A percentile compares a stretch with the other conserved stretches of the same genome.
Conservation (phyloP, 2,329 filamentous ascomycete species). For the Fusarium sp. region DNA sequence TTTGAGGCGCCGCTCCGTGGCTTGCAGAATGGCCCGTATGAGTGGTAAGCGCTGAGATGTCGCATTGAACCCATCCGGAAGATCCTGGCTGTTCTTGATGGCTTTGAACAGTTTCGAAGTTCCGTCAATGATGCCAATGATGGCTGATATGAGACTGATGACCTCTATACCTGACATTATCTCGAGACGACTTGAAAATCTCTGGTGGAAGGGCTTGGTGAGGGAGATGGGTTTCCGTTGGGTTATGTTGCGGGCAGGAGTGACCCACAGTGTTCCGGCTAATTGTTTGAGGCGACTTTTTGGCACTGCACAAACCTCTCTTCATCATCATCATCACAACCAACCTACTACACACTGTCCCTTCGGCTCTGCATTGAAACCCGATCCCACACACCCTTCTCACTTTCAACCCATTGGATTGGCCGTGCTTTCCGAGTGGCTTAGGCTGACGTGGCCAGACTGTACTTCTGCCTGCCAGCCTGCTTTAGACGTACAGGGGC, state of each 20-base stretch:
- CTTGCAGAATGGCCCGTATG: not conserved
- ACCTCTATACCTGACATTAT: not conserved
- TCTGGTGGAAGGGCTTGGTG: not conserved
- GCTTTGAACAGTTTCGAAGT: not conserved
- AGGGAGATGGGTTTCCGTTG: not conserved
- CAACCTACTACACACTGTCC: no score
- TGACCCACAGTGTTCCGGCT: no score
- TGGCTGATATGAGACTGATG: not conserved
- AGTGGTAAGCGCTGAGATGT: not conserved
- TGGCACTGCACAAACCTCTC: no score
- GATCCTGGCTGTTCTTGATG: not conserved
- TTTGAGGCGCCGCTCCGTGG: not conserved
- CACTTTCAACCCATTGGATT: not conserved
- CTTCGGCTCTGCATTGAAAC: not conserved
- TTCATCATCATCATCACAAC: no score
- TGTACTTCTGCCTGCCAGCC: not conserved
- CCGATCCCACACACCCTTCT: not conserved
- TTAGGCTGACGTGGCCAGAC: not conserved
- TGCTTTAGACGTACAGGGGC: not conserved
- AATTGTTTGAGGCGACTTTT: no score
- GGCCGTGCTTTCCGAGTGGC: not conserved
- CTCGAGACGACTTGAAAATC: not conserved
- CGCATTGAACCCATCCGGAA: not conserved
- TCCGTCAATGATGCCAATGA: not conserved
- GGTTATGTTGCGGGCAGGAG: no score